A percentile compares a stretch with the other conserved stretches of the same genome.
Conservation (phyloP, 1,284 basidiomycete genomes). For the Ustilago xerochloae region DNA sequence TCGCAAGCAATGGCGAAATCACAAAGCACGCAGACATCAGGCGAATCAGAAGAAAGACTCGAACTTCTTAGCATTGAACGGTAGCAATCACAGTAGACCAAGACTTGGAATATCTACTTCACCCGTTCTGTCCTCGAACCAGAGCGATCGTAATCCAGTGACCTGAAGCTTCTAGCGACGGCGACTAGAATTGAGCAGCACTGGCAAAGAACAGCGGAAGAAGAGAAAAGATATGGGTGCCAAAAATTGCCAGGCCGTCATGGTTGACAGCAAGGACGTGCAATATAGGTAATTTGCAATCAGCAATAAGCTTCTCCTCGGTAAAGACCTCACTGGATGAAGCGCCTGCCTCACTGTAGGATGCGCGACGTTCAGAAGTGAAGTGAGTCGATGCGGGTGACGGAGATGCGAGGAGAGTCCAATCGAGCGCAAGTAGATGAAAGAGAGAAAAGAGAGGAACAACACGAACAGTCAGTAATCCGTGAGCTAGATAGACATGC, state of each 20-base stretch:
- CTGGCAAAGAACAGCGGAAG: constrained; percentile 18
- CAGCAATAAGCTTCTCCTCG: constrained; percentile 66
- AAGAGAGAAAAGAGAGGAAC: not conserved
- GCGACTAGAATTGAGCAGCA: not conserved
- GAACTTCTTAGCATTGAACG: too few relatives aligned
- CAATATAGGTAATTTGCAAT: constrained; percentile 66
- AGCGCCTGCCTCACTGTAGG: constrained; percentile 59
- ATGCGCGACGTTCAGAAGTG: constrained; percentile 18
- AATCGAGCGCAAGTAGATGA: not conserved
- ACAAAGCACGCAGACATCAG: not conserved
- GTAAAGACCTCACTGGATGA: constrained; percentile 65
- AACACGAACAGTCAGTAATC: not conserved
- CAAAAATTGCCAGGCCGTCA: constrained; percentile 64
- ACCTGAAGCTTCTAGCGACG: constrained; percentile 24
- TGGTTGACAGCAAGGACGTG: constrained; percentile 61
- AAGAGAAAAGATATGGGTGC: constrained; percentile 34
- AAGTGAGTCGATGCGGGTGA: not conserved
- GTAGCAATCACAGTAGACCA: not conserved
- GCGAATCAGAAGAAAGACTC: not conserved
- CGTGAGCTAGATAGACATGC: not conserved
- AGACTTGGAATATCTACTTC: constrained; percentile 13
- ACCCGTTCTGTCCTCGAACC: constrained; percentile 10
- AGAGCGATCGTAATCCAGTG: not conserved
- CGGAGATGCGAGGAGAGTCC: not conserved
- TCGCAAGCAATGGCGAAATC: too few relatives aligned